These are phyloP conservation scores for Salix purpurea DNA, from an alignment of 345 rosid genomes.

Conservation along the genomic window DNA sequence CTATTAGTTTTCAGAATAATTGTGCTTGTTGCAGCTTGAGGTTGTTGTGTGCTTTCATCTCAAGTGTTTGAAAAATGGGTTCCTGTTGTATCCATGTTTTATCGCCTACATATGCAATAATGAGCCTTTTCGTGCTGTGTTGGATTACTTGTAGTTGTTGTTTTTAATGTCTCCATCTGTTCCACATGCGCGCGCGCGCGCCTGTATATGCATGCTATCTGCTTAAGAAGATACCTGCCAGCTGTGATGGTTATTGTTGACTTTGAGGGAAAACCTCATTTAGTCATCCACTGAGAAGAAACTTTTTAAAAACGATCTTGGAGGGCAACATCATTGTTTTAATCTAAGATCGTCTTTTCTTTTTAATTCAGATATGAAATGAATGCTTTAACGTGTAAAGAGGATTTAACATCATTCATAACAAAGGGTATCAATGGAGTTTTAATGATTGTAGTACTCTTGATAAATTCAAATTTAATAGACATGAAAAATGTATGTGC, in stretches of 20 bases:
- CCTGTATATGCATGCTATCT: background rate
- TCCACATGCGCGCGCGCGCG: background rate
- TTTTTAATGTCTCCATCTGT: background rate
- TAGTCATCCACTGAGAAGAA: background rate
- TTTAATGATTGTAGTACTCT: background rate
- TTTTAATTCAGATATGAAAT: background rate
- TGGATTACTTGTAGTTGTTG: background rate
- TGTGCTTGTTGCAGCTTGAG: background rate
- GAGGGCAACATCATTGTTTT: background rate
- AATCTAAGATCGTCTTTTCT: background rate
- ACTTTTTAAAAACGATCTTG: background rate
- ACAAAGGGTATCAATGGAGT: background rate
- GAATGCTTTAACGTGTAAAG: background rate
- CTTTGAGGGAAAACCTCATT: background rate
- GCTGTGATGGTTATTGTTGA: background rate
- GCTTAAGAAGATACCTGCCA: background rate
- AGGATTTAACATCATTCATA: background rate
- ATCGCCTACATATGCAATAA: background rate
- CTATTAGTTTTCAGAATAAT: background rate
- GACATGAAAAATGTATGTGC: background rate
- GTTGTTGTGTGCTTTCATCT: background rate
- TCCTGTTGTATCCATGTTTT: background rate
- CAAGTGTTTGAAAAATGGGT: slow-evolving; percentile 8
- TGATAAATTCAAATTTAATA: background rate
- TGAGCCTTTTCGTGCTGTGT: background rate